These are phyloP conservation scores for Chenopodium quinoa DNA, from an alignment of 148 eudicot genomes.

Conservation along the genomic window DNA sequence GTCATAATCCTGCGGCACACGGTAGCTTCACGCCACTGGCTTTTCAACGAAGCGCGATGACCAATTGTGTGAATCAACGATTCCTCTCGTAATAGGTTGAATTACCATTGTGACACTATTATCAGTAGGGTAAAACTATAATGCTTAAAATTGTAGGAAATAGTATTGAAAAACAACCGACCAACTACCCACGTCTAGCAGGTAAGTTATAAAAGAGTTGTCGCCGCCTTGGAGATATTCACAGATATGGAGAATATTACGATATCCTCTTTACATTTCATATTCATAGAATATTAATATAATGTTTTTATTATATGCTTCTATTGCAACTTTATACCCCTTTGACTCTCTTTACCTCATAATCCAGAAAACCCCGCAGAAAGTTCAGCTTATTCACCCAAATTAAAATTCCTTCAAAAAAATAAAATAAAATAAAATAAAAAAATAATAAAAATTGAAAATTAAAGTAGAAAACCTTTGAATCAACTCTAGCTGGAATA, in stretches of 20 bases:
- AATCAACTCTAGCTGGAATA: conserved; percentile 23
- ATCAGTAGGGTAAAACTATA: too few species aligned
- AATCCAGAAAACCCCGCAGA: conserved; percentile 10
- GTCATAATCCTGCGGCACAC: too few species aligned
- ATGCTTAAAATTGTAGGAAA: too few species aligned
- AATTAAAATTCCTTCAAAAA: background rate
- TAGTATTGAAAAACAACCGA: background rate
- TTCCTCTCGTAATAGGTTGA: too few species aligned
- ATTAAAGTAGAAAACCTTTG: background rate
- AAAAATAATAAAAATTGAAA: background rate
- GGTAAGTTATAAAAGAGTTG: background rate
- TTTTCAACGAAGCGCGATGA: too few species aligned
- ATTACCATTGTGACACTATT: too few species aligned
- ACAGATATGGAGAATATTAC: background rate
- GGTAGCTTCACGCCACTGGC: too few species aligned
- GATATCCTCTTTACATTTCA: background rate
- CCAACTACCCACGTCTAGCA: background rate
- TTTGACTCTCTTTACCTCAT: conserved; percentile 9
- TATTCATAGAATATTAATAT: background rate
- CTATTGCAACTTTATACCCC: conserved; percentile 10
- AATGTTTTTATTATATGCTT: conserved; percentile 2
- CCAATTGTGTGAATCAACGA: too few species aligned
- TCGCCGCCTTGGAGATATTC: conserved; percentile 13
- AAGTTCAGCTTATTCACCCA: conserved; percentile 7
- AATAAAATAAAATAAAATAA: too few species aligned